Conservation (phyloP, 2,329 filamentous ascomycete genomes). For the Clonostachys chloroleuca region DNA sequence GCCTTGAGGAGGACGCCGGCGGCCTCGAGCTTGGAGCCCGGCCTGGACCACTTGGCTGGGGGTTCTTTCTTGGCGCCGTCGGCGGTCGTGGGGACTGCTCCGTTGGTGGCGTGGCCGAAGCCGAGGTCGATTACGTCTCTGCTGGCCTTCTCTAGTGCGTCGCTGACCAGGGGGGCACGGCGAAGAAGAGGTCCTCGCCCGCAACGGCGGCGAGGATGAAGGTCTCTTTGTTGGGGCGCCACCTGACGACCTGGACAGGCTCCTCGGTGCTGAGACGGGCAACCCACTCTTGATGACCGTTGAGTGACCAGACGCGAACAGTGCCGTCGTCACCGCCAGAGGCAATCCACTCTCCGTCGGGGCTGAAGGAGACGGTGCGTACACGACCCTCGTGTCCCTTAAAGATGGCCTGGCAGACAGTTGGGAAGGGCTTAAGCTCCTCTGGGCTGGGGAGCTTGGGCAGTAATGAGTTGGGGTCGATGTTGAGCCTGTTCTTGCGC, state of each 20-base stretch:
- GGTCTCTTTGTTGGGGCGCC: constrained; percentile 80
- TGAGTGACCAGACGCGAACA: constrained; percentile 86
- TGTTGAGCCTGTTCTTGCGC: constrained; percentile 90
- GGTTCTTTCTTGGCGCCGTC: constrained; percentile 66
- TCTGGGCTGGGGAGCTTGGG: constrained; percentile 91
- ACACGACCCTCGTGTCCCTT: constrained; percentile 85
- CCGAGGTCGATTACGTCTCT: constrained; percentile 77
- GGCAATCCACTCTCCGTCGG: constrained; percentile 79
- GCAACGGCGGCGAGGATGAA: constrained; percentile 79
- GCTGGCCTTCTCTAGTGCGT: constrained; percentile 69
- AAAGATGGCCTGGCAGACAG: constrained; percentile 82
- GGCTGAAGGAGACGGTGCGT: constrained; percentile 78
- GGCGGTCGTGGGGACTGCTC: constrained; percentile 49
- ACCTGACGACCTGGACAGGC: constrained; percentile 80
- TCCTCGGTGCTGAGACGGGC: constrained; percentile 73
- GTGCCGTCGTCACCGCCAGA: constrained; percentile 94
- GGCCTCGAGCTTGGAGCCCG: constrained; percentile 67
- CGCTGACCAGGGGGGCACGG: constrained; percentile 71
- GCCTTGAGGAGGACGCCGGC: constrained; percentile 76
- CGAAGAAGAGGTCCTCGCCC: constrained; percentile 81
- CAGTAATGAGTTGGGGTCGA: constrained; percentile 87
- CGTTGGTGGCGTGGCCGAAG: constrained; percentile 86
- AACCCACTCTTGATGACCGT: constrained; percentile 84
- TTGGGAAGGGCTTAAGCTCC: constrained; percentile 92
- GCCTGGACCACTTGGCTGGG: constrained; percentile 78